A percentile compares a stretch with the other conserved stretches of the same genome.
These are phyloP conservation scores for Saxophila tyrrhenica DNA, from an alignment of 495 filamentous ascomycete genomes.

Conservation along the genomic window DNA sequence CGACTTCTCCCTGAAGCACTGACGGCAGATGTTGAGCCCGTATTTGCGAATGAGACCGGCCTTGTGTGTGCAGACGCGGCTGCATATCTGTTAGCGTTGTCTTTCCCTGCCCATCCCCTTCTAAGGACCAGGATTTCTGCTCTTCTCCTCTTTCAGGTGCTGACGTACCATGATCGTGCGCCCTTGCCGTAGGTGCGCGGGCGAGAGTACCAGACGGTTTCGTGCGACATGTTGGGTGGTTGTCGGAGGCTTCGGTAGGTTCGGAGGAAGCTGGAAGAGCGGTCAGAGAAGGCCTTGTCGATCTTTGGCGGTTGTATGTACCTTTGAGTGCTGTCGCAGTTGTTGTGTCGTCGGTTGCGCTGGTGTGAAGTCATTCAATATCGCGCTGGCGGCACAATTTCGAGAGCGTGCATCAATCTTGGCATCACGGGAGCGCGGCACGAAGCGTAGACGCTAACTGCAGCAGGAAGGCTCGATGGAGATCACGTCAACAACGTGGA, in stretches of 20 bases:
- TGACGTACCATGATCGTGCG: slow-evolving; percentile 69
- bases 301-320: neutral
- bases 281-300: neutral
- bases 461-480: neutral
- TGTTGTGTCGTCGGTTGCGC: neutral
- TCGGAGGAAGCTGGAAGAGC: neutral
- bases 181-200: slow-evolving; percentile 96
- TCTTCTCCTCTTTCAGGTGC: neutral
- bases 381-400: neutral
- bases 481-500: neutral
- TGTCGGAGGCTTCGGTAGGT: slow-evolving; percentile 2
- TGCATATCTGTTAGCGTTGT: slow-evolving; percentile 18
- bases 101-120: too few relatives aligned
- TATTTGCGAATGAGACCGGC: slow-evolving; percentile 98
- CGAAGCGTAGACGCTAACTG: neutral
- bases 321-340: neutral
- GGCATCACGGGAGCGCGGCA: neutral
- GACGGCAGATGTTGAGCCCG: slow-evolving; percentile 97
- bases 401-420: neutral
- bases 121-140: neutral
- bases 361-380: neutral
- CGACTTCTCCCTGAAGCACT: slow-evolving; percentile 98
- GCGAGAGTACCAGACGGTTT: slow-evolving; percentile 98
- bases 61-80: slow-evolving; percentile 90
- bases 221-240: slow-evolving; percentile 74